Percentiles rank a stretch among this genome's conserved stretches.
Evolutionary conservation across 2,329 filamentous ascomycete species (phyloP).

Genomic region (Huntiella omanensis): DNA sequence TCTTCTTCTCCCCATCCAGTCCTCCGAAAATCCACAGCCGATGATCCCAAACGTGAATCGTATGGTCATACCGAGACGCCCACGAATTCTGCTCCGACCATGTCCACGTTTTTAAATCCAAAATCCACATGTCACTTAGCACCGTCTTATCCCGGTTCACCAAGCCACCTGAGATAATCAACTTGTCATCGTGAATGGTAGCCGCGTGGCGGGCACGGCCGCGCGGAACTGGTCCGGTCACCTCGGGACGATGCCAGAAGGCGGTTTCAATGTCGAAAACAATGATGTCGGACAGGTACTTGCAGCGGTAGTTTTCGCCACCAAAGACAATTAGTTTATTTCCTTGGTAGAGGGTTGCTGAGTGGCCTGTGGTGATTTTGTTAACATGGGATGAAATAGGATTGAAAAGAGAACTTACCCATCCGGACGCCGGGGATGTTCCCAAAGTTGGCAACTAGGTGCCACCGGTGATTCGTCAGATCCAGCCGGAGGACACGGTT

Average conservation of each 20-base stretch:
- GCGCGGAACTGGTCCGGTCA: slow-evolving; percentile 68
- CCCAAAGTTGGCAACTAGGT: slow-evolving; percentile 91
- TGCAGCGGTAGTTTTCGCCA: slow-evolving; percentile 92
- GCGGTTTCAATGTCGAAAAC: slow-evolving; percentile 89
- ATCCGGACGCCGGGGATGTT: slow-evolving; percentile 94
- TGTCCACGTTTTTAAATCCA: slow-evolving; percentile 92
- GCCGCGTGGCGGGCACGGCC: slow-evolving; percentile 86
- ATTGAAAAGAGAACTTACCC: slow-evolving; percentile 36
- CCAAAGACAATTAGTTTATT: slow-evolving; percentile 95
- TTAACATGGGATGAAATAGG: slow-evolving; percentile 1
- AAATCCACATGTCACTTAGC: slow-evolving; percentile 86
- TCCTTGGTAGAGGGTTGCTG: slow-evolving; percentile 80
- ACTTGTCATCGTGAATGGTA: slow-evolving; percentile 85
- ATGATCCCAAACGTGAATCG: slow-evolving; percentile 79
- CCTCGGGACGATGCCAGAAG: slow-evolving; percentile 83
- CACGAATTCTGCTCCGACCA: slow-evolving; percentile 97
- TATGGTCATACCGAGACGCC: slow-evolving; percentile 85
- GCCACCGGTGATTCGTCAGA: slow-evolving; percentile 78
- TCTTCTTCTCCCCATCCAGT: slow-evolving; percentile 89
- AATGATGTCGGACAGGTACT: slow-evolving; percentile 87
- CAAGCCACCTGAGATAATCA: slow-evolving; percentile 92
- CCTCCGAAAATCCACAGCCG: slow-evolving; percentile 94
- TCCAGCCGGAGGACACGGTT: slow-evolving; percentile 90
- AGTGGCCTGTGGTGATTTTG: slow-evolving; percentile 46
- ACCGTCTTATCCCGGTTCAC: slow-evolving; percentile 84